Evolutionary conservation across 1,284 basidiomycete species (phyloP), one percentile per base, ranked within the genome.

Genomic region (Pholiota adiposa): DNA sequence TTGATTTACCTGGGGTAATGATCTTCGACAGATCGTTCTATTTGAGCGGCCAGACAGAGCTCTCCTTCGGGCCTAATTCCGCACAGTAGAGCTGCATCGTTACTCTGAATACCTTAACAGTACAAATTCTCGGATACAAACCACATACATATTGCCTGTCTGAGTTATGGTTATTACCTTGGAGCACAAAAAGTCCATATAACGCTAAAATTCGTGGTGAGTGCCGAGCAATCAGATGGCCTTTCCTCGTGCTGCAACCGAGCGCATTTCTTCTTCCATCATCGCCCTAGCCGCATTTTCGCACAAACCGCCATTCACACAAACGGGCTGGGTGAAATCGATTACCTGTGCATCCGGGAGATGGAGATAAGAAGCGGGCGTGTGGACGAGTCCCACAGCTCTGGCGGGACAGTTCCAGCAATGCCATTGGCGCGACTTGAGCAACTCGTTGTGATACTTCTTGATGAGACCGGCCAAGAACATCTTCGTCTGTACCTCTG

Each of bases 251-350:
- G 44, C 43, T n/a, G 54, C 54, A 19, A 48, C 54, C 31, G 27
- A 25, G 31, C 54, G 54, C 66, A 65, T 64, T 36, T 65, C 61
- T n/a, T 63, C 41, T 8, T 54, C 54, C 51, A 69, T 63, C 58
- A 69, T 64, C 41, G 59, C 33, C 41, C 61, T 58, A 18, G 63
- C 68, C 12, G 60, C 63, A 18, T 19, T 23, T 25, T 67, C 68
- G 31, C 67, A 70, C 29, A n/a, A 27, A 6, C 65, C 65, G 36
- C 64, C 56, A 18, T 62, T 62, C 2, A 61, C 52, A 36, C 68
- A 70, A 1, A 70, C 61, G 0, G 68, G 67, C 59, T 66, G 63
- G 1, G 59, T 57, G 34, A 62, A 66, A 44, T 68, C 67, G 7
- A 66, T 44, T 9, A 69, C 61, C 40, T 52, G 51, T 0, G 68